Evolutionary conservation across 441 rosid species (phyloP).

Genomic region (Viola pubescens): DNA sequence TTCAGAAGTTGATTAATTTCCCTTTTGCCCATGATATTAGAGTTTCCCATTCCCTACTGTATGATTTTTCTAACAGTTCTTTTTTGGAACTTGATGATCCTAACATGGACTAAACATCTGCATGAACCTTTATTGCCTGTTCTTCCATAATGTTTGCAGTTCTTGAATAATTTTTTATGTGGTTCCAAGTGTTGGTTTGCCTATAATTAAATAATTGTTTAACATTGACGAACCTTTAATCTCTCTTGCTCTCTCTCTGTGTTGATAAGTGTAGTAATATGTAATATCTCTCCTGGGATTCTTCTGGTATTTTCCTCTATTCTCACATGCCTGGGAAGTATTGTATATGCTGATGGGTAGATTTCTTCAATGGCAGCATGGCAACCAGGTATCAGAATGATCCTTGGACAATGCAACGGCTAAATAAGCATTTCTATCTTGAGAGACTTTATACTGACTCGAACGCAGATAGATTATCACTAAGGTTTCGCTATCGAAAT

Average conservation of each 20-base stretch:
- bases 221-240: too few relatives aligned
- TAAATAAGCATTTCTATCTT: constrained; percentile 58
- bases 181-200: background rate
- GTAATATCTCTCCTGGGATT: background rate
- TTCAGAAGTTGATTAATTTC: background rate
- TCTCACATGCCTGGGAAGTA: background rate
- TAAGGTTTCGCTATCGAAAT: constrained; percentile 70
- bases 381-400: constrained; percentile 38
- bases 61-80: background rate
- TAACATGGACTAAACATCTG: constrained; percentile 4
- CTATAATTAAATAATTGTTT: background rate
- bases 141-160: background rate
- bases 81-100: background rate
- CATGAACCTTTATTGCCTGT: background rate
- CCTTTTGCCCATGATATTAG: constrained; percentile 1
- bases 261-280: background rate
- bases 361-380: constrained; percentile 35
- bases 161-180: background rate
- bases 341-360: constrained; percentile 9
- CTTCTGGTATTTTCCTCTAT: constrained; percentile 3
- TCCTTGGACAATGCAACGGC: constrained; percentile 39
- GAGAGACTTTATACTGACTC: constrained; percentile 76
- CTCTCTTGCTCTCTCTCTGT: background rate
- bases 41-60: background rate
- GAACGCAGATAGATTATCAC: constrained; percentile 36